Evolutionary conservation across 2,329 filamentous ascomycete genomes (phyloP).

Genomic region (Knufia fluminis): DNA sequence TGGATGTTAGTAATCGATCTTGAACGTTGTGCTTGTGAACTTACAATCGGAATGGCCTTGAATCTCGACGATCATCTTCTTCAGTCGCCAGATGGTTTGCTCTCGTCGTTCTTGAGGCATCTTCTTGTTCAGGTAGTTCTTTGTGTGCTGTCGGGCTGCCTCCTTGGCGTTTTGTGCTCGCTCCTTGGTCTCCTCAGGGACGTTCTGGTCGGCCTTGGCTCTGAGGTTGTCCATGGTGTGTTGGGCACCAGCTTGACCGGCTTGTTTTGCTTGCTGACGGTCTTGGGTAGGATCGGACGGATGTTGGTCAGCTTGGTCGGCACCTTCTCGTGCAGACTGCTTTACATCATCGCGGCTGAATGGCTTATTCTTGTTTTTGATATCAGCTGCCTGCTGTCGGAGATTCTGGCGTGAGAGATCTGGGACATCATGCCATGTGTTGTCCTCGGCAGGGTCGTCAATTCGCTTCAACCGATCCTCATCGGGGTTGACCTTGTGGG

Average conservation of each 20-base stretch:
- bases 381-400: conserved; percentile 57
- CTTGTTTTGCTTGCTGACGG: conserved; percentile 17
- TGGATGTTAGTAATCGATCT: conserved; percentile 10
- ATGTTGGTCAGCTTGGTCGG: conserved; percentile 44
- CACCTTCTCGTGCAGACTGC: conserved; percentile 50
- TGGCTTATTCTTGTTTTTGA: conserved; percentile 48
- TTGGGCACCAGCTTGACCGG: conserved; percentile 28
- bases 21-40: conserved; percentile 25
- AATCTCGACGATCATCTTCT: conserved; percentile 96
- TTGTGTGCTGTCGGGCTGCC: conserved; percentile 41
- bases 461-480: conserved; percentile 69
- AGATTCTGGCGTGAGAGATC: conserved; percentile 62
- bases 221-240: conserved; percentile 36
- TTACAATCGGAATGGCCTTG: conserved; percentile 85
- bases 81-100: conserved; percentile 82
- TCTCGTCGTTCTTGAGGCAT: conserved; percentile 88
- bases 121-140: conserved; percentile 74
- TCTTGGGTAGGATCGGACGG: conserved; percentile 13
- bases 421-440: conserved; percentile 86
- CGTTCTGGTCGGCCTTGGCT: conserved; percentile 51
- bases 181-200: conserved; percentile 53
- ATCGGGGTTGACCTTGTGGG: conserved; percentile 63
- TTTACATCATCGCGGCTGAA: conserved; percentile 50
- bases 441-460: conserved; percentile 76
- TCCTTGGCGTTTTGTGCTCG: conserved; percentile 28